Base-by-base conservation (phyloP, 75 land plant genomes). In the Pinus taeda region DNA sequence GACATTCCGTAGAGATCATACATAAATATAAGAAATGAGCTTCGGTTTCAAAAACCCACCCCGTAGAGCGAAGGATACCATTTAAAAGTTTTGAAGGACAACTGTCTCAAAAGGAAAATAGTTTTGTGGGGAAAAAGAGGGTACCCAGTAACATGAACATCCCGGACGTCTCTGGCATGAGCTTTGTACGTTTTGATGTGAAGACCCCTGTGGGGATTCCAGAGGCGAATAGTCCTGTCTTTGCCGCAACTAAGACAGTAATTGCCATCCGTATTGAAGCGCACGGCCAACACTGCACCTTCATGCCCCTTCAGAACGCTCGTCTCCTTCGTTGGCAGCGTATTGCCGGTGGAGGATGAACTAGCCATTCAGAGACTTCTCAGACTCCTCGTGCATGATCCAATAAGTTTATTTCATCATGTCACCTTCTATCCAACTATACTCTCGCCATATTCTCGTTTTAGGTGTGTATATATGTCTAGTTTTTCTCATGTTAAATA, bases 141-240 rank as follows among this genome's bases (percentile, higher is more conserved):
- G 39, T 81, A 93, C 97, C 76, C 66, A 0, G 97, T 88, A 74
- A 88, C 98, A 73, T 90, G 89, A 67, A 93, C 98, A 74, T 97
- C 98, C n/a, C 99, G 93, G 70, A 97, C 98, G 59, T 97, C 99
- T 30, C 99, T 91, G 70, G 91, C 98, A 60, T 97, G 99, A 30
- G 88, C 89, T 71, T 91, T 90, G 85, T 97, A 97, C 74, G 93
- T 87, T 79, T 95, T 97, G 88, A 97, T 90, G 81, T 85, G 99
- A 39, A 88, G 80, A 3, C 88, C 91, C 45, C 92, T 87, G 77
- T 95, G 90, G 2, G 98, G 99, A 74, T 97, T 97, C 99, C 99
- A 97, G 66, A 97, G 89, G 11, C 92, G 95, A 62, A 97, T 85
- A 21, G 95, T 89, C n/a, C 98, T 90, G 77, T 97, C 99, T 62